Conservation (phyloP, 352 stramenopile species). For the Globisporangium radiosum region DNA sequence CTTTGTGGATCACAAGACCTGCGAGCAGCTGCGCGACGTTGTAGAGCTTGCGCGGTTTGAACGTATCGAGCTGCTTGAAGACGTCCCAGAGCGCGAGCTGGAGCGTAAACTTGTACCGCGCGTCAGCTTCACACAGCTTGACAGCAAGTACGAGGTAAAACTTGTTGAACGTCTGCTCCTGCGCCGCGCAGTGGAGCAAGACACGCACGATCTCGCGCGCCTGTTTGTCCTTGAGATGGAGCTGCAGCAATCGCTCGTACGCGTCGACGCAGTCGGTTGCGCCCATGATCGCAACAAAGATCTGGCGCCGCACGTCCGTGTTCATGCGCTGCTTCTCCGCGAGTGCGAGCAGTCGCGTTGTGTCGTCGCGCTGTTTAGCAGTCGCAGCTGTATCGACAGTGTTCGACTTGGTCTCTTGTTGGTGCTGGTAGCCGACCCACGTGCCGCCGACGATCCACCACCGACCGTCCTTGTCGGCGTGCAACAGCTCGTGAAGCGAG, state of each 20-base stretch:
- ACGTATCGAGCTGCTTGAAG: conserved; percentile 90
- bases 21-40: conserved; percentile 88
- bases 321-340: conserved; percentile 97
- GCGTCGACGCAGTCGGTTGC: conserved; percentile 93
- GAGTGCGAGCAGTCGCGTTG: conserved; percentile 81
- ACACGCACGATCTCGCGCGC: conserved; percentile 94
- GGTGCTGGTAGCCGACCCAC: conserved; percentile 84
- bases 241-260: conserved; percentile 91
- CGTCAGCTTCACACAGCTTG: conserved; percentile 92
- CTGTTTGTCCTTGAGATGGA: conserved; percentile 87
- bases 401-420: conserved; percentile 7
- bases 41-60: conserved; percentile 83
- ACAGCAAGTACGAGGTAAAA: conserved; percentile 93
- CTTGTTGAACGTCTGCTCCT: conserved; percentile 90
- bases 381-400: conserved; percentile 12
- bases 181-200: conserved; percentile 89
- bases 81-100: conserved; percentile 96
- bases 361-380: conserved; percentile 22
- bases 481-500: conserved; percentile 62
- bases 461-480: conserved; percentile 86
- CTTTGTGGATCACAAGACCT: conserved; percentile 53
- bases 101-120: conserved; percentile 94
- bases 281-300: conserved; percentile 97
- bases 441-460: conserved; percentile 96
- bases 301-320: conserved; percentile 91